Percentiles rank a stretch among this genome's conserved stretches.
Evolutionary conservation across 768 basidiomycete genomes (phyloP).

Genomic region (Lactarius akahatsu): DNA sequence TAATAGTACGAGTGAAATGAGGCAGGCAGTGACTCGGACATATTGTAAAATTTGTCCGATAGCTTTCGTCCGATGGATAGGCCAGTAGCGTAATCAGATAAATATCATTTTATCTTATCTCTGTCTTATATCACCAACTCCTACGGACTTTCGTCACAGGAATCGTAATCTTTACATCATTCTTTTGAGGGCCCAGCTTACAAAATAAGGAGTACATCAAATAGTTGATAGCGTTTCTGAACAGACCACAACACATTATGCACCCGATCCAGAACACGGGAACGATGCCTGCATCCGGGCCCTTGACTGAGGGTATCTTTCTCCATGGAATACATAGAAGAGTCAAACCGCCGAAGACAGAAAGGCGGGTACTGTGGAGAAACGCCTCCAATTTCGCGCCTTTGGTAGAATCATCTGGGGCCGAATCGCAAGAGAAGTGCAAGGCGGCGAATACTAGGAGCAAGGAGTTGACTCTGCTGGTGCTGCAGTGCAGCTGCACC

Average conservation of each 20-base stretch:
- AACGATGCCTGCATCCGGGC: conserved; percentile 32
- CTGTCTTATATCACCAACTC: too few species aligned
- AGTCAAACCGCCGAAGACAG: too few species aligned
- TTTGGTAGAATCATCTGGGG: conserved; percentile 31
- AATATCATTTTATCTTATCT: too few species aligned
- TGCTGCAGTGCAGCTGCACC: background rate
- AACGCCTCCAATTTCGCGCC: conserved; percentile 32
- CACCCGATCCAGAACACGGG: background rate
- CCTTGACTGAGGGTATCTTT: conserved; percentile 18
- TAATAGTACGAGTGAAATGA: background rate
- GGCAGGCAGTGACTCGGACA: background rate
- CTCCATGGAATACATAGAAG: conserved; percentile 16
- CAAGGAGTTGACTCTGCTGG: conserved; percentile 23
- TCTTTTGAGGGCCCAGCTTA: background rate
- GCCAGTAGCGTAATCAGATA: too few species aligned
- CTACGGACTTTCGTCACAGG: background rate
- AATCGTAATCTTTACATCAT: conserved; percentile 2
- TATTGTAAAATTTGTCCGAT: background rate
- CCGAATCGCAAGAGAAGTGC: conserved; percentile 30
- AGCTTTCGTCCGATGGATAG: too few species aligned
- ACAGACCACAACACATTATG: background rate
- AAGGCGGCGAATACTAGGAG: conserved; percentile 13
- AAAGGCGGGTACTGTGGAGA: conserved; percentile 21
- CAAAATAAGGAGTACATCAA: conserved; percentile 3
- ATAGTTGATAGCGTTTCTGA: background rate